Percentiles rank a stretch among this genome's conserved stretches.
Evolutionary conservation across 495 filamentous ascomycete genomes (phyloP).

Genomic region (Pseudomonodictys pantanalensis): DNA sequence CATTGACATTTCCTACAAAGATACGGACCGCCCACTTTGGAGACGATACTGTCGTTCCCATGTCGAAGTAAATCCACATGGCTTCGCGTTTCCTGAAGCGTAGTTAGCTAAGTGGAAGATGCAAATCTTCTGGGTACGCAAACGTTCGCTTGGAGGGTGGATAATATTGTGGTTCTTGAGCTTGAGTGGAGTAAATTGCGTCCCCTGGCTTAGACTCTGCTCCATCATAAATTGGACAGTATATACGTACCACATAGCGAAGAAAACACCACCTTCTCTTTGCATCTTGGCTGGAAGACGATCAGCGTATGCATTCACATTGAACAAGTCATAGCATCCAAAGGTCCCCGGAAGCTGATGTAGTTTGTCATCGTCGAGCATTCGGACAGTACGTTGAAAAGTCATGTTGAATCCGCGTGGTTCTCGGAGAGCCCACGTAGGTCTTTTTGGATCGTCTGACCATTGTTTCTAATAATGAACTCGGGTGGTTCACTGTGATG

Average conservation of each 20-base stretch:
- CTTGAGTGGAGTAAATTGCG: too few relatives aligned
- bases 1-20: slow-evolving; percentile 50
- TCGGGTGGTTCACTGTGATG: background rate
- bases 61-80: slow-evolving; percentile 47
- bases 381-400: background rate
- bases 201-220: too few relatives aligned
- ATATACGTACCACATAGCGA: background rate
- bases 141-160: too few relatives aligned
- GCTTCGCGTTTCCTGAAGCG: slow-evolving; percentile 50
- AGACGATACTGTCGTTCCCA: background rate
- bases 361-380: background rate
- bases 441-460: background rate
- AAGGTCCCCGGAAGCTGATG: background rate
- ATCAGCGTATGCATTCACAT: background rate
- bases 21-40: slow-evolving; percentile 47
- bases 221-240: too few relatives aligned
- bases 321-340: background rate
- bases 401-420: background rate
- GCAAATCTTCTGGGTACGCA: too few relatives aligned
- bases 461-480: background rate
- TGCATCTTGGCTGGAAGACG: background rate
- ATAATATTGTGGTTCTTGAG: too few relatives aligned
- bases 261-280: background rate
- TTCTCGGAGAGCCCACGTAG: background rate
- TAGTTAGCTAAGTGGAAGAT: too few relatives aligned